phyloP scores from a whole-genome alignment of 2,329 filamentous ascomycete species.

The Venturia asperata region DNA sequence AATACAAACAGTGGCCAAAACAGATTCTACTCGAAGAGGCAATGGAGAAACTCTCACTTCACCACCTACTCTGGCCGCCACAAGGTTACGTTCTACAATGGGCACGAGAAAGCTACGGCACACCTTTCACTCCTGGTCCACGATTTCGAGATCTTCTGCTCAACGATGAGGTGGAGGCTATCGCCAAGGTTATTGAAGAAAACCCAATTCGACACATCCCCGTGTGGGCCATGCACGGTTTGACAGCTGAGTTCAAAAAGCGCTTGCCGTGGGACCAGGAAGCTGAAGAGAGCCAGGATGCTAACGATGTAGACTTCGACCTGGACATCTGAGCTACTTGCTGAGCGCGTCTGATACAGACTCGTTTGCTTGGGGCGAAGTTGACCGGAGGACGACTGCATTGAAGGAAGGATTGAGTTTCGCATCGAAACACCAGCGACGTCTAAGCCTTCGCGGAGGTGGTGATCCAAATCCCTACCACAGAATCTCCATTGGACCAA shows the following conservation, averaged over 20 bases:
- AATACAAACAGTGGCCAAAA: neutral
- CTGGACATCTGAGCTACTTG: neutral
- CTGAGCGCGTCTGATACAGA: neutral
- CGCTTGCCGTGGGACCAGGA: neutral
- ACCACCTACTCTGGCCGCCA: conserved; percentile 5
- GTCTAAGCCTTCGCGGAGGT: neutral
- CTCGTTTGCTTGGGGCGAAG: neutral
- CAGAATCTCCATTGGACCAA: too few species aligned
- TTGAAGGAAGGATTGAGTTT: neutral
- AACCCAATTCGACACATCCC: neutral
- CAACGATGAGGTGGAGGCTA: neutral
- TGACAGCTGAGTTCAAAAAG: neutral
- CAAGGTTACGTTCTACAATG: conserved; percentile 4
- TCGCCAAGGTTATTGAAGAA: neutral
- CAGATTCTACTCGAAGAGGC: neutral
- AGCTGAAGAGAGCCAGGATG: neutral
- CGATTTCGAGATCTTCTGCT: neutral
- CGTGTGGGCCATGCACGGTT: neutral
- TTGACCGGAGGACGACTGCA: neutral
- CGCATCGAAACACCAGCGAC: neutral
- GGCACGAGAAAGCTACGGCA: neutral
- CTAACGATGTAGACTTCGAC: conserved; percentile 1
- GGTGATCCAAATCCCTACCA: neutral
- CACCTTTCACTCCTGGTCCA: neutral
- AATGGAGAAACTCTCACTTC: neutral